Conservation (phyloP, 345 rosid species). For the Populus tremula region DNA sequence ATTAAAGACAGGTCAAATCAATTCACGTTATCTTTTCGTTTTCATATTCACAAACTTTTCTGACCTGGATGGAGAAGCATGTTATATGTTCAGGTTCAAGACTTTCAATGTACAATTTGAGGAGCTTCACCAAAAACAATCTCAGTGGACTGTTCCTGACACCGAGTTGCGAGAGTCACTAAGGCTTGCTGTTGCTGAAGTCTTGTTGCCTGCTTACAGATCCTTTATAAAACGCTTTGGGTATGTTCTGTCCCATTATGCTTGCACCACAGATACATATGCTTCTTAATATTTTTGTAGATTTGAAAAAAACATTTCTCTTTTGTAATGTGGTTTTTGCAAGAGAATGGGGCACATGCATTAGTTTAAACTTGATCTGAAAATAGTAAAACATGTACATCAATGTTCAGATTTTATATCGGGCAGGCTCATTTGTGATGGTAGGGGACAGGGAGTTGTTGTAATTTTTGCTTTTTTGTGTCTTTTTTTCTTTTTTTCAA, state of each 20-base stretch:
- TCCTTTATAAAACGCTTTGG: constrained; percentile 85
- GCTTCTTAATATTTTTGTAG: background rate
- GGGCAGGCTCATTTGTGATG: background rate
- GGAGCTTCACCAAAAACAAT: constrained; percentile 95
- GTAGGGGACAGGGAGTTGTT: background rate
- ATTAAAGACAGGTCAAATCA: constrained; percentile 72
- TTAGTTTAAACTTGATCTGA: background rate
- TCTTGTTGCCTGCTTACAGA: constrained; percentile 92
- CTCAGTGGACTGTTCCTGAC: constrained; percentile 98
- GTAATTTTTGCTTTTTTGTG: background rate
- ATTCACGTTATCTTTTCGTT: background rate
- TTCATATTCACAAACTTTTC: background rate
- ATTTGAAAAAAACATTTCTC: background rate
- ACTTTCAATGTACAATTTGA: constrained; percentile 84
- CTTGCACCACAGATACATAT: background rate
- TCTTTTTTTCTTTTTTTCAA: background rate
- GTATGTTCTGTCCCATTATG: constrained; percentile 33
- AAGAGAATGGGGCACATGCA: background rate
- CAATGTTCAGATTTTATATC: background rate
- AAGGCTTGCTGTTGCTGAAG: constrained; percentile 98
- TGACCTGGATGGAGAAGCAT: constrained; percentile 20
- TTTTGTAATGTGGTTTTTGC: background rate
- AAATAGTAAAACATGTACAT: background rate
- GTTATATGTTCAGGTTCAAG: constrained; percentile 64
- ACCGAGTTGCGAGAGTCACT: constrained; percentile 90